These are phyloP conservation scores for Myochromella boudieri DNA, from an alignment of 768 basidiomycete genomes.

Conservation along the genomic window DNA sequence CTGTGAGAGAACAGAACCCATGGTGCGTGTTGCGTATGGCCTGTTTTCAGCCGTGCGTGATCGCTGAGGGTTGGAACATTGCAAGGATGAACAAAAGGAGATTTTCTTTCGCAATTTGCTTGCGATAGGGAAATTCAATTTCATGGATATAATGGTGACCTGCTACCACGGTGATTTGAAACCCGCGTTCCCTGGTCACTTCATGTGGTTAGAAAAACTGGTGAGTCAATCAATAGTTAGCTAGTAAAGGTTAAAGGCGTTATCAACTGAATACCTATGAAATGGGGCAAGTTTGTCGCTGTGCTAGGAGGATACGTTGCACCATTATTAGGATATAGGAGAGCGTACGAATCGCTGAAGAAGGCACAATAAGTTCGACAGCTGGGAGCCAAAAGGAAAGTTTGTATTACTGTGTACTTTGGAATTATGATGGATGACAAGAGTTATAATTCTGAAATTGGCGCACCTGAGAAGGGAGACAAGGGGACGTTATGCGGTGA, in stretches of 20 bases:
- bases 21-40: slow-evolving; percentile 18
- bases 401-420: no score
- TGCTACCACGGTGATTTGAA: slow-evolving; percentile 27
- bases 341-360: slow-evolving; percentile 11
- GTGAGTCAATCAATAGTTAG: slow-evolving; percentile 16
- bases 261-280: no score
- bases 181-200: slow-evolving; percentile 23
- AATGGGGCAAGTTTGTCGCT: slow-evolving; percentile 21
- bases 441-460: no score
- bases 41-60: neutral
- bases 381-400: no score
- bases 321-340: slow-evolving; percentile 22
- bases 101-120: slow-evolving; percentile 33
- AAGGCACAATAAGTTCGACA: no score
- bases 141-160: no score
- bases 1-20: slow-evolving; percentile 31
- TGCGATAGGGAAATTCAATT: slow-evolving; percentile 14
- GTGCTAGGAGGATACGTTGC: slow-evolving; percentile 26
- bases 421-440: no score
- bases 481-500: no score
- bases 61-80: neutral
- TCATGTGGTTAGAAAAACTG: slow-evolving; percentile 27
- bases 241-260: neutral
- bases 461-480: no score
- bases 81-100: slow-evolving; percentile 30